Evolutionary conservation across 805 yeast species (phyloP).

Genomic region (Candida ascalaphidarum): DNA sequence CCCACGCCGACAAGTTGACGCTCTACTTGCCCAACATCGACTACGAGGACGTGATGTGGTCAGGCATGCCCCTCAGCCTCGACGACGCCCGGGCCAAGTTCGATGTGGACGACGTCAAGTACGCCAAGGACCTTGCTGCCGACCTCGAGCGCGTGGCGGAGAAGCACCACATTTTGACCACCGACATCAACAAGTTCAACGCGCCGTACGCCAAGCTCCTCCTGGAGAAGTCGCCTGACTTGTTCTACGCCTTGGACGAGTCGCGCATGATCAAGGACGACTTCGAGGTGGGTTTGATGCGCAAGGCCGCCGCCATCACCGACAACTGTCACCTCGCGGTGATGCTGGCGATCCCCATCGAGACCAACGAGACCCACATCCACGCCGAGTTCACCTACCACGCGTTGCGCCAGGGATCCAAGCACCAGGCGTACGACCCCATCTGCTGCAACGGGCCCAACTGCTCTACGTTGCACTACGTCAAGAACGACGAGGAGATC

Average conservation of each 20-base stretch:
- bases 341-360: slow-evolving; percentile 87
- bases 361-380: slow-evolving; percentile 79
- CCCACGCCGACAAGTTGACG: slow-evolving; percentile 46
- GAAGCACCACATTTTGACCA: slow-evolving; percentile 41
- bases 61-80: slow-evolving; percentile 70
- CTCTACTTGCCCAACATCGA: slow-evolving; percentile 80
- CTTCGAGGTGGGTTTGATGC: slow-evolving; percentile 69
- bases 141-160: slow-evolving; percentile 7
- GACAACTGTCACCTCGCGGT: slow-evolving; percentile 87
- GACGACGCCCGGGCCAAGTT: slow-evolving; percentile 57
- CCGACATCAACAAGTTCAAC: slow-evolving; percentile 45
- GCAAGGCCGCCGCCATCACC: slow-evolving; percentile 74
- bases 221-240: slow-evolving; percentile 35
- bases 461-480: slow-evolving; percentile 86
- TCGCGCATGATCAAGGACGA: slow-evolving; percentile 78
- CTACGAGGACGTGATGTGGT: slow-evolving; percentile 91
- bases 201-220: slow-evolving; percentile 26
- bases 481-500: slow-evolving; percentile 55
- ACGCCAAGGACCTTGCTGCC: slow-evolving; percentile 27
- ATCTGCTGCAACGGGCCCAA: slow-evolving; percentile 91
- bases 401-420: slow-evolving; percentile 89
- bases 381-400: slow-evolving; percentile 96
- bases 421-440: slow-evolving; percentile 84
- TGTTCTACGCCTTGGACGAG: slow-evolving; percentile 75
- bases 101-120: slow-evolving; percentile 79